phyloP scores from a whole-genome alignment of 495 filamentous ascomycete genomes.

The Venustampulla echinocandica region DNA sequence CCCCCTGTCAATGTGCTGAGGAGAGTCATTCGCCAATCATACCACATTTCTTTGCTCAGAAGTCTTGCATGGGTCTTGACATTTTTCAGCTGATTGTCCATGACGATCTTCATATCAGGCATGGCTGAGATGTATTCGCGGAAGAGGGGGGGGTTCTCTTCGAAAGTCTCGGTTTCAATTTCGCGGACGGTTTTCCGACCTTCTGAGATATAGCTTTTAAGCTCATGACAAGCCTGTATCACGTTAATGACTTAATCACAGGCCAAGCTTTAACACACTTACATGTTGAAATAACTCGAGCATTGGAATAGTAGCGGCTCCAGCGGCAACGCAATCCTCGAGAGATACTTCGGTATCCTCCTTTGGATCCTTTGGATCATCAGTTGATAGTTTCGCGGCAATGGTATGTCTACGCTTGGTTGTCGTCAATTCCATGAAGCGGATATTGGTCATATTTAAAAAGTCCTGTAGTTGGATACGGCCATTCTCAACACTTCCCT shows the following conservation, averaged over 20 bases:
- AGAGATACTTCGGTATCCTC: conserved; percentile 37
- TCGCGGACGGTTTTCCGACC: conserved; percentile 78
- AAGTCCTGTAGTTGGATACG: conserved; percentile 86
- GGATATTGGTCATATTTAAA: conserved; percentile 87
- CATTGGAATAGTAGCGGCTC: conserved; percentile 84
- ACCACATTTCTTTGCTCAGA: conserved; percentile 91
- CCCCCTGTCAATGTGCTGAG: conserved; percentile 75
- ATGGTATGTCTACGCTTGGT: conserved; percentile 86
- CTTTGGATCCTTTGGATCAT: conserved; percentile 37
- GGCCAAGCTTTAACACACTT: conserved; percentile 28
- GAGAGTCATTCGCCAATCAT: conserved; percentile 91
- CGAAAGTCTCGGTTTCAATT: conserved; percentile 77
- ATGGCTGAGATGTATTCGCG: conserved; percentile 83
- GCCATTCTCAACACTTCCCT: conserved; percentile 41
- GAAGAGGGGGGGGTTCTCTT: conserved; percentile 85
- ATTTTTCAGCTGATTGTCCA: conserved; percentile 96
- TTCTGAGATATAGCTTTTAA: conserved; percentile 91
- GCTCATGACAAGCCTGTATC: conserved; percentile 74
- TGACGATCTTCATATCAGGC: conserved; percentile 69
- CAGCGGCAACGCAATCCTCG: conserved; percentile 76
- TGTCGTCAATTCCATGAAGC: conserved; percentile 90
- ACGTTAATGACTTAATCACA: conserved; percentile 25
- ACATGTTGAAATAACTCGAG: conserved; percentile 90
- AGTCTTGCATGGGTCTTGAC: conserved; percentile 86
- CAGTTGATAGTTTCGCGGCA: conserved; percentile 44